Evolutionary conservation across 2,329 filamentous ascomycete species (phyloP), one percentile per base, ranked within the genome.

Genomic region (Aspergillus proliferans): DNA sequence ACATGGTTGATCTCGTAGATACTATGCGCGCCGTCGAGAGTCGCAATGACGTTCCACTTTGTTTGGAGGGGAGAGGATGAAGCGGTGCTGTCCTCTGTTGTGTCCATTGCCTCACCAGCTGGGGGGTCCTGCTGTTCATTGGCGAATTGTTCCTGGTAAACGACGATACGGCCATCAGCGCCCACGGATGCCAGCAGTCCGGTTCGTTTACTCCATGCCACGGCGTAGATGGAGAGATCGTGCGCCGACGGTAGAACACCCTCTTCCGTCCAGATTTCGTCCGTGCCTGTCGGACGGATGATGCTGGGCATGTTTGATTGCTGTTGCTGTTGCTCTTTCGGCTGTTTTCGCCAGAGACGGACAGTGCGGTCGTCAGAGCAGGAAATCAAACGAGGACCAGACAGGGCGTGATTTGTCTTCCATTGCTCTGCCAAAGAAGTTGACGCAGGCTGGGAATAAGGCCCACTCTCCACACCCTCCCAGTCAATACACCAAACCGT

Each of bases 1-100:
- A 93, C 80, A 68, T 96, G 90, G 62, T 98, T 98, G 55, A 97
- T 79, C 71, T 98, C 93, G 63, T 92, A 96, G 2, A 94, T 88
- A 1, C 89, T 91, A 66, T 98, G 93, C 2, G 85, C 88, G 30
- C 84, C 85, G 43, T 85, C 77, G 1, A 87, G 64, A n/a, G 80
- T 79, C 0, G 83, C 81, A 14, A 95, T 63, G 3, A 92, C 70
- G 6, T 77, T 75, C 93, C 93, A 97, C 51, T 80, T 77, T 1
- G 78, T 80, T 45, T 48, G 61, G 45, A 56, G 49, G 18, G 28
- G 54, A 45, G 36, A 49, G 52, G 46, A 62, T 53, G 34, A 52
- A 51, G 66, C 66, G 67, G 43, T 49, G 52, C 46, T 36, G 24
- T 47, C 24, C 15, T 61, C 64, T 18, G 12, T 9, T 51, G 52